Evolutionary conservation across 495 filamentous ascomycete species (phyloP), one percentile per base, ranked within the genome.

Genomic region (Penicillium steckii): DNA sequence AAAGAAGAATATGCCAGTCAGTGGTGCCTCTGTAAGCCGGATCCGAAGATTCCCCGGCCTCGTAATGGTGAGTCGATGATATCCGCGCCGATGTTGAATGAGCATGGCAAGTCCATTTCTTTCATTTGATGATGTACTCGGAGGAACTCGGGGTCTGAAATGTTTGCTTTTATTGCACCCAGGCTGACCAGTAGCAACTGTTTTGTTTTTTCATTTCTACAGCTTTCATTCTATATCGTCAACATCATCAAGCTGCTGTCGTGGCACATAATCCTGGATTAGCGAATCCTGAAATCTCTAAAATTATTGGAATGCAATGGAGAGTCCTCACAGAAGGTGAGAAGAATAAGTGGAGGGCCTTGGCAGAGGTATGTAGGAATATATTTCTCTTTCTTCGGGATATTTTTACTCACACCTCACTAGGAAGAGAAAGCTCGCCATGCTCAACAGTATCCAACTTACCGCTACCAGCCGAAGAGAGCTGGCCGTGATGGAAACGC

Each of bases 201-300:
- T 27, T 27, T 10, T 27, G 21, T 41, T 8, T 41, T 22, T 4
- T 23, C 17, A 5, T 10, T 24, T 53, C 68, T 62, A 57, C 66
- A 98, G 94, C 95, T 29, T 98, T 98, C 71, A 98, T 98, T 59
- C 80, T 98, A 59, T 98, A 96, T 73, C 89, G 94, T 24, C 94
- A 97, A 66, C 89, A 95, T 68, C 85, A 94, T 63, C 94, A 97
- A 73, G 84, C 85, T 5, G 72, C 80, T 8, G 88, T 97, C 8
- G 87, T 93, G 7, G 78, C 84, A 9, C 83, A 88, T 59, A 79
- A 97, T 63, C 94, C 92, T 5, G 90, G 91, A 35, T 82, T 96
- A 56, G 84, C 95, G 27, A 98, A 98, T 70, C 94, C 94, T 4
- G 91, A 98, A 44, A 96, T 98, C 52, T 97, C 94, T 30, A 97